Percentiles rank a stretch among this genome's conserved stretches.
phyloP scores from a whole-genome alignment of 495 filamentous ascomycete species.

The Hypoxylon lienhwacheense region DNA sequence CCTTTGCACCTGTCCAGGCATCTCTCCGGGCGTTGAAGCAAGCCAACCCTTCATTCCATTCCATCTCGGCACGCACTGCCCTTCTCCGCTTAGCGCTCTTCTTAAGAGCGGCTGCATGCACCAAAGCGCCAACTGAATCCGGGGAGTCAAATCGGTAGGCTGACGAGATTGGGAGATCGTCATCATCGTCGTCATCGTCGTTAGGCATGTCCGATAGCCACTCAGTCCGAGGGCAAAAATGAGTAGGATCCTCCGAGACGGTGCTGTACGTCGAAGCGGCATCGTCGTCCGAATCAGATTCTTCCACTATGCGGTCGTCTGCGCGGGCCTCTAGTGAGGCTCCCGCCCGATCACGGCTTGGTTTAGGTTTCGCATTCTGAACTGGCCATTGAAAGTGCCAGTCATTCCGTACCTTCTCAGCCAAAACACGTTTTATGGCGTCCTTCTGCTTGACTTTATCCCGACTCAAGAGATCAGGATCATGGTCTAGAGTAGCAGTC shows the following conservation, averaged over 20 bases:
- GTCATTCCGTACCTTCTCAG: slow-evolving; percentile 59
- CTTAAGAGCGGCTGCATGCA: slow-evolving; percentile 42
- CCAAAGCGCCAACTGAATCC: slow-evolving; percentile 56
- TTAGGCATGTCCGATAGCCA: slow-evolving; percentile 54
- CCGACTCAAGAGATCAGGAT: slow-evolving; percentile 56
- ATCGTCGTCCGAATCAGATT: slow-evolving; percentile 41
- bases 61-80: slow-evolving; percentile 70
- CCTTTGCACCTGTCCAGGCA: slow-evolving; percentile 81
- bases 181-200: slow-evolving; percentile 38
- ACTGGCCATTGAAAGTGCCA: slow-evolving; percentile 57
- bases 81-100: slow-evolving; percentile 63
- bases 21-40: slow-evolving; percentile 75
- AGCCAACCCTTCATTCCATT: slow-evolving; percentile 79
- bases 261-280: slow-evolving; percentile 50
- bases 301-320: slow-evolving; percentile 13
- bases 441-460: slow-evolving; percentile 59
- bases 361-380: neutral
- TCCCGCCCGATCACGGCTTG: neutral
- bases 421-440: slow-evolving; percentile 54
- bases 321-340: neutral
- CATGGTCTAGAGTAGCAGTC: slow-evolving; percentile 43
- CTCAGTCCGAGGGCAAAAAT: slow-evolving; percentile 47
- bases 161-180: slow-evolving; percentile 31
- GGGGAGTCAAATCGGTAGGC: slow-evolving; percentile 68
- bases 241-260: slow-evolving; percentile 48